These are phyloP conservation scores for Volvariella surrecta DNA, from an alignment of 1,284 basidiomycete species.

Conservation along the genomic window DNA sequence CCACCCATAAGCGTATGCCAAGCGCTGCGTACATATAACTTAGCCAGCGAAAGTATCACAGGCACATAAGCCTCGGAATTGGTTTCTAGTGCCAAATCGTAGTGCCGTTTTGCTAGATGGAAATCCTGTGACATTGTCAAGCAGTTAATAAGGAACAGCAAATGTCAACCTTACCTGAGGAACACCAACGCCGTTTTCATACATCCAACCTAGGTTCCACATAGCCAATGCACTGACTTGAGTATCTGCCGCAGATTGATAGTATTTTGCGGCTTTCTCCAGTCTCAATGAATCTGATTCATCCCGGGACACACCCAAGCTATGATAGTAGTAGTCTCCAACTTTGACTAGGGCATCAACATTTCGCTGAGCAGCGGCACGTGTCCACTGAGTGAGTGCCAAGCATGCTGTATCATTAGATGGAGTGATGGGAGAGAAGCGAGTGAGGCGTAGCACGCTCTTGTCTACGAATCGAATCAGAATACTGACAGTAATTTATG, in stretches of 20 bases:
- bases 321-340: conserved; percentile 92
- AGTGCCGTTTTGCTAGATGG: conserved; percentile 94
- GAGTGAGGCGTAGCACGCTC: conserved; percentile 60
- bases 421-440: conserved; percentile 57
- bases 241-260: conserved; percentile 89
- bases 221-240: conserved; percentile 89
- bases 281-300: conserved; percentile 49
- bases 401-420: conserved; percentile 76
- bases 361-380: conserved; percentile 90
- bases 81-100: conserved; percentile 83
- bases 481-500: neutral
- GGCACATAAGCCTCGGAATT: conserved; percentile 88
- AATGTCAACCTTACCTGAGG: conserved; percentile 44
- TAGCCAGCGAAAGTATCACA: conserved; percentile 73
- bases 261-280: conserved; percentile 89
- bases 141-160: neutral
- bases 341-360: conserved; percentile 96
- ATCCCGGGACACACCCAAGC: conserved; percentile 65
- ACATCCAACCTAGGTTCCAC: conserved; percentile 99
- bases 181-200: conserved; percentile 92
- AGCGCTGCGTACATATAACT: conserved; percentile 77
- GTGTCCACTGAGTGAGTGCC: conserved; percentile 88
- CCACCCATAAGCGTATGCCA: conserved; percentile 76
- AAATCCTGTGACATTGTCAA: conserved; percentile 58
- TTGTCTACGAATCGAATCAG: conserved; percentile 41